Base-by-base conservation (phyloP, 768 basidiomycete species). In the Tephrocybe sp. region DNA sequence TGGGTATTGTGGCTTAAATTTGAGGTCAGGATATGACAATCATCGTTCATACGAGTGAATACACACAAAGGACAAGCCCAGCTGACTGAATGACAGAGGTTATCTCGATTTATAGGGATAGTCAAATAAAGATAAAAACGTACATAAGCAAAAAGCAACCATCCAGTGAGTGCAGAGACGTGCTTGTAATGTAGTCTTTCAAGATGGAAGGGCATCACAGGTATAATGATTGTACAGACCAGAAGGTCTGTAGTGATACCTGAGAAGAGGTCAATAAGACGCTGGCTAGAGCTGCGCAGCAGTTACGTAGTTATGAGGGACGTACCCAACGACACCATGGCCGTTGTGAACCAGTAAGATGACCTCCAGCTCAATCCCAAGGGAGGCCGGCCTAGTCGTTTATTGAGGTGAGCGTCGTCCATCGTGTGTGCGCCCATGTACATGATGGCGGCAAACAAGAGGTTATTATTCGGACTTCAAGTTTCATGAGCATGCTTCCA, bases 201-300 rank as follows among this genome's bases (percentile, higher is more conserved):
- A 19, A 86, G 74, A 27, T 80, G 82, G 57, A 84, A 85, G 1
- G 84, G 83, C 49, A 84, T 71, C 25, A 84, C 81, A 8, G 84
- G 83, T 26, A 84, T 77, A 49, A 84, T 78, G 22, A 81, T 69
- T 4, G 82, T 79, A 56, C 84, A 85, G 9, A 81, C 77, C n/a
- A 84, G 62, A 1, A 82, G 57, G 60, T 85, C 84, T 1, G 76
- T 77, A 12, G 68, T 66, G 30, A 77, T 61, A 3, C 75, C 75
- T 78, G 9, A 13, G 7, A 26, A 41, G 34, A 53, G 15, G 7
- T 38, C 32, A 47, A 19, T 4, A n/a, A 15, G 27, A 27, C 12
- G 37, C 37, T 4, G 28, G 24, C 34, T 16, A 26, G 30, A 46
- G 39, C 8, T 6, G 27, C 11, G 21, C n/a, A 18, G 25, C 11